A percentile compares a stretch with the other conserved stretches of the same genome.
These are phyloP conservation scores for Dactylis glomerata DNA, from an alignment of 176 grass and related monocot species.

Conservation along the genomic window DNA sequence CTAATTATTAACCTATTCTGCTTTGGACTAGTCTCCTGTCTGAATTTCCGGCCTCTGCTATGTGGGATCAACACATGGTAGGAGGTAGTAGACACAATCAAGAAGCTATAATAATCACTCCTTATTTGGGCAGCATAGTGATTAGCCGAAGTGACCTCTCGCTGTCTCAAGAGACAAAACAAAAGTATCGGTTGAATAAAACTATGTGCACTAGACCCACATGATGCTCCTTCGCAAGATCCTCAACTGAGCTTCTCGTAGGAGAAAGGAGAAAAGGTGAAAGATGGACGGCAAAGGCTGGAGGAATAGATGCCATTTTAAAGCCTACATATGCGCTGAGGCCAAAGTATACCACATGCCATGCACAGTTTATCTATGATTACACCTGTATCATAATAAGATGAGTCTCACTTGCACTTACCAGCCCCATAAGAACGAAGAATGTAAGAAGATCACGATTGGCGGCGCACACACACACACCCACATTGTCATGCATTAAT, in stretches of 20 bases:
- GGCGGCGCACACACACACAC: background rate
- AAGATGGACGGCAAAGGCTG: background rate
- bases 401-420: background rate
- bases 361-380: background rate
- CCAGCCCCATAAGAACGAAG: background rate
- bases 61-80: background rate
- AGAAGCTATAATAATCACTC: background rate
- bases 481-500: background rate
- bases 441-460: background rate
- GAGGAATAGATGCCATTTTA: constrained; percentile 17
- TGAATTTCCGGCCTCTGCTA: background rate
- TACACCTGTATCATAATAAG: background rate
- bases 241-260: background rate
- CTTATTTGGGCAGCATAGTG: background rate
- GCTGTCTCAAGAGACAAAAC: background rate
- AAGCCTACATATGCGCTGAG: background rate
- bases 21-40: background rate
- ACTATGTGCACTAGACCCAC: background rate
- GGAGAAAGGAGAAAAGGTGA: background rate
- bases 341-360: background rate
- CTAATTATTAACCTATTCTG: background rate
- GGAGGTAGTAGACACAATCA: background rate
- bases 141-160: background rate
- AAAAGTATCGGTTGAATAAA: background rate
- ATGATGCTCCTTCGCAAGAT: background rate